Conservation (phyloP, 805 yeast genomes). For the Candida manassasensis region DNA sequence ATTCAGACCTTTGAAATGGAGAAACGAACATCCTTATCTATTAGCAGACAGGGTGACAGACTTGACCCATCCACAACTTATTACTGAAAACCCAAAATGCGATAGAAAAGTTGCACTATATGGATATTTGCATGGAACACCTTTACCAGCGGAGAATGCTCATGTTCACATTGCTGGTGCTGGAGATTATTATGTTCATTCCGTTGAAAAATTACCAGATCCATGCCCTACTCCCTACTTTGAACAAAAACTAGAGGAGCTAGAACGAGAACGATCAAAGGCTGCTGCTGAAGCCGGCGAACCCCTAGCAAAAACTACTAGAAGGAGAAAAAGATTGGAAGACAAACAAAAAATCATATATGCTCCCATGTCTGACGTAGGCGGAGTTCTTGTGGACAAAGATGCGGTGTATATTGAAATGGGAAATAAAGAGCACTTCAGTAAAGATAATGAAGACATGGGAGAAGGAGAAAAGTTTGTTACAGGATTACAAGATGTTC, state of each 20-base stretch:
- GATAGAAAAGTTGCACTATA: constrained; percentile 89
- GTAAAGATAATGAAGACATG: constrained; percentile 47
- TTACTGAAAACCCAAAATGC: constrained; percentile 73
- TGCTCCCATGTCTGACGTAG: constrained; percentile 99
- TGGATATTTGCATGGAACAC: constrained; percentile 94
- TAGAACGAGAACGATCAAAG: constrained; percentile 68
- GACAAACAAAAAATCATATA: constrained; percentile 91
- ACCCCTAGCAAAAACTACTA: constrained; percentile 45
- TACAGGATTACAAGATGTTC: constrained; percentile 71
- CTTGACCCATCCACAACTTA: constrained; percentile 82
- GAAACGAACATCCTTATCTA: constrained; percentile 95
- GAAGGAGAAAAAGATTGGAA: constrained; percentile 84
- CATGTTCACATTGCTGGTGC: constrained; percentile 92
- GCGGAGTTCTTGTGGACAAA: constrained; percentile 93
- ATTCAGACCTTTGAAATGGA: constrained; percentile 98
- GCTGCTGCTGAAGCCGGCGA: constrained; percentile 61
- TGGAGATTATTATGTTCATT: constrained; percentile 76
- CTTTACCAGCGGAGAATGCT: constrained; percentile 63
- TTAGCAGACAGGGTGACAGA: constrained; percentile 90
- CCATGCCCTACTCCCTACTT: constrained; percentile 98
- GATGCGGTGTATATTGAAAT: constrained; percentile 96
- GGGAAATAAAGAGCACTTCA: constrained; percentile 53
- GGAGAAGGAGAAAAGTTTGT: constrained; percentile 88
- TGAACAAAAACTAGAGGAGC: constrained; percentile 79
- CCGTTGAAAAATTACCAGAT: constrained; percentile 88